phyloP scores from a whole-genome alignment of 2,329 filamentous ascomycete genomes.

The Monosporascus sp. region DNA sequence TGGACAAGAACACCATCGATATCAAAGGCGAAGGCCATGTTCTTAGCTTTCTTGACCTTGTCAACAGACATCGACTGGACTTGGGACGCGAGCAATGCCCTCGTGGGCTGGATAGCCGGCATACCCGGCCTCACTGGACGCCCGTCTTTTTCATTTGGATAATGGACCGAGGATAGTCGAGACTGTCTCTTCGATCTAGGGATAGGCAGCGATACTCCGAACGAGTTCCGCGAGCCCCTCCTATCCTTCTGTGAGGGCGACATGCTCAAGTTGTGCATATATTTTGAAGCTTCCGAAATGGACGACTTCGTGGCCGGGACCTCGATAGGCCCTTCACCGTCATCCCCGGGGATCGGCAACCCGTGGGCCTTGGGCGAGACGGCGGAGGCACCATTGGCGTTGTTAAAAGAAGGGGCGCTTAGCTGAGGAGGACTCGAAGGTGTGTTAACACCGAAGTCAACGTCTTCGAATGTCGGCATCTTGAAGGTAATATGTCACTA shows the following conservation, averaged over 20 bases:
- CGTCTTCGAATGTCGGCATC: constrained; percentile 57
- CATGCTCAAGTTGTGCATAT: constrained; percentile 69
- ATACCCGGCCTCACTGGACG: constrained; percentile 47
- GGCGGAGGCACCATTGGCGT: constrained; percentile 20
- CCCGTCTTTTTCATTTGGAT: constrained; percentile 37
- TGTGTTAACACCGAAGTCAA: constrained; percentile 42
- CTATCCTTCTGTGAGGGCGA: constrained; percentile 63
- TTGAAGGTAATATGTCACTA: constrained; percentile 24
- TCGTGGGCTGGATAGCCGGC: constrained; percentile 53
- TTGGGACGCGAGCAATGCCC: constrained; percentile 64
- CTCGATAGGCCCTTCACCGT: constrained; percentile 53
- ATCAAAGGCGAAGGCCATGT: constrained; percentile 79
- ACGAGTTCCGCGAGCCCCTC: constrained; percentile 68
- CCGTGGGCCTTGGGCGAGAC: constrained; percentile 22
- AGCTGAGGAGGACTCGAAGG: constrained; percentile 14
- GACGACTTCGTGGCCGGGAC: constrained; percentile 63
- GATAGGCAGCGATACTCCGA: constrained; percentile 67
- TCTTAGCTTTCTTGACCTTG: constrained; percentile 65
- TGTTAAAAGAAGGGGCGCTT: constrained; percentile 19
- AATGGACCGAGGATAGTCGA: constrained; percentile 55
- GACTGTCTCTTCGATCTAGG: constrained; percentile 65
- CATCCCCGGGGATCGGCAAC: constrained; percentile 38
- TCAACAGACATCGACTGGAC: constrained; percentile 61
- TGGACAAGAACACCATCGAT: constrained; percentile 73
- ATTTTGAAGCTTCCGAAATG: constrained; percentile 60